Evolutionary conservation across 805 yeast genomes (phyloP), one percentile per base, ranked within the genome.

Genomic region (Teunomyces funiuensis): DNA sequence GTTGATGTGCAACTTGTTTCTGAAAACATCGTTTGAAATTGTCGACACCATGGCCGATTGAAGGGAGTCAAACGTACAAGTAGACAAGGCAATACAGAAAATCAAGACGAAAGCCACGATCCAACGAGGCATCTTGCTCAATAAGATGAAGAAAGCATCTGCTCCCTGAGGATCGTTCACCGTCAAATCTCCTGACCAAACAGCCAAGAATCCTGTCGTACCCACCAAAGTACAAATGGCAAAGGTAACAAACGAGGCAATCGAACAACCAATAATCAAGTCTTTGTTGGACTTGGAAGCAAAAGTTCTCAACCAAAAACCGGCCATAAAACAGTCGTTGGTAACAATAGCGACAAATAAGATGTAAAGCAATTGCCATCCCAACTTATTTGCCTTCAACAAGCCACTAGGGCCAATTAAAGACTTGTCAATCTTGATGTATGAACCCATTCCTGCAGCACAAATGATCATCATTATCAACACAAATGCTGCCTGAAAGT

Each of bases 281-380:
- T 89, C 96, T 49, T 71, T 77, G 63, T 89, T 80, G 6, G 88
- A 69, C 49, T 79, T 79, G 5, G 96, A 83, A 5, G 98, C 96
- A 69, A 90, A 90, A 0, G 98, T 87, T 56, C 98, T 74, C 46
- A 90, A 68, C 98, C 98, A 90, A 61, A 90, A 89, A 0, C 96
- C 96, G 23, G 95, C 78, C 74, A 90, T 68, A 64, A 90, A 90
- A 58, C 90, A 80, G 58, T 88, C 96, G 55, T 90, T 90, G 25
- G 97, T 86, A 42, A 88, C 76, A 56, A 90, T 85, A 19, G 97
- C 97, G 23, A 90, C 83, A 6, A 83, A 77, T 49, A 90, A 70
- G 48, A 90, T 89, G 59, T 88, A 90, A 25, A 90, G 60, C 49
- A 90, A 74, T 71, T 88, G 93, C 95, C 96, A 89, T 13, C 96